Conservation (phyloP, 192 early-diverging fungal species). For the Rhizophagus clarus region DNA sequence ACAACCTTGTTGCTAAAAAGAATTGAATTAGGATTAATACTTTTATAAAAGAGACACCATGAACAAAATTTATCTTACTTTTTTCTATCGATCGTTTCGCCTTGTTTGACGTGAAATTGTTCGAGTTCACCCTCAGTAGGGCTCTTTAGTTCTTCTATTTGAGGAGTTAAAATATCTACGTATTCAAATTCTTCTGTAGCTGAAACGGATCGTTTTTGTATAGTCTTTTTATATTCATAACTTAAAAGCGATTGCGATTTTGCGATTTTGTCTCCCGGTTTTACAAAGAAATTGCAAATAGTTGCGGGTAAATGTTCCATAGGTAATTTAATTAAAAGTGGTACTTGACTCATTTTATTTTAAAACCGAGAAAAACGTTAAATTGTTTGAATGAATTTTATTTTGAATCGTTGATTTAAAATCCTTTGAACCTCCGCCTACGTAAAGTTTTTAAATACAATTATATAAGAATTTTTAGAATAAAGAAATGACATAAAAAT, state of each 20-base stretch:
- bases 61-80: not conserved
- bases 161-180: not conserved
- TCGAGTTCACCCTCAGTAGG: slow-evolving; percentile 10
- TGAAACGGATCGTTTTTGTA: not conserved
- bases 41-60: not conserved
- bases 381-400: not conserved
- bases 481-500: not conserved
- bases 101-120: not conserved
- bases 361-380: not conserved
- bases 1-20: not conserved
- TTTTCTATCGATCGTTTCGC: not conserved
- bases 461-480: not conserved
- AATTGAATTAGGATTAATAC: not conserved
- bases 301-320: slow-evolving; percentile 10
- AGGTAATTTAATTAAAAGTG: not conserved
- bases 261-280: slow-evolving; percentile 2
- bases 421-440: not conserved
- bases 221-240: slow-evolving; percentile 5
- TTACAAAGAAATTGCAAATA: slow-evolving; percentile 8
- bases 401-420: not conserved
- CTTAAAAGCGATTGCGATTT: slow-evolving; percentile 3
- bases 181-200: not conserved
- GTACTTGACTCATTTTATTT: not conserved
- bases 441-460: not conserved
- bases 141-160: slow-evolving; percentile 12